Evolutionary conservation across 2,329 filamentous ascomycete genomes (phyloP).

Genomic region (Microcera coccophila): DNA sequence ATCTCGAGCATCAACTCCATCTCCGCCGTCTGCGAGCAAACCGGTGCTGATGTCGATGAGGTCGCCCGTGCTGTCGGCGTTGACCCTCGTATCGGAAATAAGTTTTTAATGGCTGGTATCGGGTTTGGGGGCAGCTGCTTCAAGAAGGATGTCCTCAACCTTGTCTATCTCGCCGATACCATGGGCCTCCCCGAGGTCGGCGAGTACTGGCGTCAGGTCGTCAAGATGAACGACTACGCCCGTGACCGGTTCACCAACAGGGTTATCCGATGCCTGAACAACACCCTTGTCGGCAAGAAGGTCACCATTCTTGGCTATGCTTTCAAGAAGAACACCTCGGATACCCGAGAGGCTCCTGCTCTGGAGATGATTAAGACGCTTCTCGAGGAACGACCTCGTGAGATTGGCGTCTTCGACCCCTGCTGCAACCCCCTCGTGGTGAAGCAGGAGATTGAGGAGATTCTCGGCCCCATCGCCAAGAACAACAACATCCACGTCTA

Average conservation of each 20-base stretch:
- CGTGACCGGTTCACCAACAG: slow-evolving; percentile 63
- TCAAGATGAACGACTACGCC: slow-evolving; percentile 74
- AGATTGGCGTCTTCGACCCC: slow-evolving; percentile 68
- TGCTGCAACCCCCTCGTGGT: slow-evolving; percentile 51
- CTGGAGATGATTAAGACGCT: slow-evolving; percentile 64
- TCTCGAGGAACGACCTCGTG: slow-evolving; percentile 58
- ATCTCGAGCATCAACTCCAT: slow-evolving; percentile 79
- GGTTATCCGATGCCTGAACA: slow-evolving; percentile 64
- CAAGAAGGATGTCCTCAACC: slow-evolving; percentile 72
- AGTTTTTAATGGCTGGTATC: slow-evolving; percentile 70
- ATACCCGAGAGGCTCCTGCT: slow-evolving; percentile 68
- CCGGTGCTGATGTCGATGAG: slow-evolving; percentile 71
- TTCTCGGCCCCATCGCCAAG: slow-evolving; percentile 39
- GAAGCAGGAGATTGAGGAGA: slow-evolving; percentile 46
- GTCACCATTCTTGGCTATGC: slow-evolving; percentile 70
- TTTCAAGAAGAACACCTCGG: slow-evolving; percentile 76
- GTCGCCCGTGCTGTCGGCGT: slow-evolving; percentile 64
- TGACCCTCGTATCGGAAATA: slow-evolving; percentile 67
- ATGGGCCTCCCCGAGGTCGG: slow-evolving; percentile 67
- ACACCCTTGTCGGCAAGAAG: slow-evolving; percentile 67
- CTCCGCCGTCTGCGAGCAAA: slow-evolving; percentile 73
- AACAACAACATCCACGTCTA: slow-evolving; percentile 46
- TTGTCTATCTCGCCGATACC: slow-evolving; percentile 69
- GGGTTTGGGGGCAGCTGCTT: slow-evolving; percentile 81
- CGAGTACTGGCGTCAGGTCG: slow-evolving; percentile 70